These are phyloP conservation scores for Henckelia pumila DNA, from an alignment of 257 asterid genomes.

Conservation along the genomic window DNA sequence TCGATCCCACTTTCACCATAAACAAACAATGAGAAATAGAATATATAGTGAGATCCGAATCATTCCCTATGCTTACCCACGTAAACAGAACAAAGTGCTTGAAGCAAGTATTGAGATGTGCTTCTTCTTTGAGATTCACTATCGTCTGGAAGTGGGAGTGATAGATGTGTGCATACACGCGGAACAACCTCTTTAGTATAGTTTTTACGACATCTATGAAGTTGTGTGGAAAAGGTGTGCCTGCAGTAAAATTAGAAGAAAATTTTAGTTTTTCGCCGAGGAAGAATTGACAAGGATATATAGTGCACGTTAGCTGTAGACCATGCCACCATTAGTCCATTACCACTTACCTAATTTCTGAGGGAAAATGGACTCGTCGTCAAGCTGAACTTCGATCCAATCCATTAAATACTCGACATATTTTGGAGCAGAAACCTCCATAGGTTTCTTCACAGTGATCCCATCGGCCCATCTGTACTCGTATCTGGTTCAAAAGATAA, in stretches of 20 bases:
- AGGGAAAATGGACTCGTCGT: constrained; percentile 45
- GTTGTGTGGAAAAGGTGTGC: not conserved
- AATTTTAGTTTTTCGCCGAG: not conserved
- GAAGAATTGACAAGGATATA: not conserved
- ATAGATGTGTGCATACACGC: not conserved
- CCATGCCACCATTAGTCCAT: not conserved
- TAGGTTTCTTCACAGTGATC: constrained; percentile 45
- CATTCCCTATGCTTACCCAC: not conserved
- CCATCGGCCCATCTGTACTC: constrained; percentile 69
- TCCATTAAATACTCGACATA: constrained; percentile 48
- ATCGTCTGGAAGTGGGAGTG: not conserved
- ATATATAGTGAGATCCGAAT: not conserved
- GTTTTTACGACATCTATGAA: not conserved
- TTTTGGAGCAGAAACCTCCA: constrained; percentile 57
- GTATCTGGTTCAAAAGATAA: constrained; percentile 31
- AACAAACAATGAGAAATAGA: not conserved
- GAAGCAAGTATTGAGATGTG: not conserved
- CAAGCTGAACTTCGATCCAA: constrained; percentile 49
- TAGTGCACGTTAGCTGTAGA: not conserved
- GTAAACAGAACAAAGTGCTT: not conserved
- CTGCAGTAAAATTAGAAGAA: not conserved
- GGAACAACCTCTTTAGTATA: not conserved
- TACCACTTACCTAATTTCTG: constrained; percentile 34
- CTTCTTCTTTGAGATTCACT: not conserved
- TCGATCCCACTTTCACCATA: not conserved